A percentile compares a stretch with the other conserved stretches of the same genome.
phyloP scores from a whole-genome alignment of 2,329 filamentous ascomycete species.

The Monosporascus cannonballus region DNA sequence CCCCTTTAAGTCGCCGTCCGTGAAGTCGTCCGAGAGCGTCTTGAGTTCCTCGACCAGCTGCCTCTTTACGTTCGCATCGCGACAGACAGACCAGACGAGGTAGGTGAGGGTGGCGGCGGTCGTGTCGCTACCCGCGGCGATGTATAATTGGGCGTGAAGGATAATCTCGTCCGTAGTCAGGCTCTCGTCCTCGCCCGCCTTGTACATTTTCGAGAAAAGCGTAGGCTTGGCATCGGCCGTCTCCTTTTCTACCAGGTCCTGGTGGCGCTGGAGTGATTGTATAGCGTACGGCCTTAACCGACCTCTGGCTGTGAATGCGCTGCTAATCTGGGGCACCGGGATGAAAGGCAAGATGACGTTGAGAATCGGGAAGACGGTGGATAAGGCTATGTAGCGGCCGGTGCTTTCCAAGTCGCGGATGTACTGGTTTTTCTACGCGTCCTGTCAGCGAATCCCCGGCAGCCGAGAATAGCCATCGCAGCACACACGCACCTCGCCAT shows the following conservation, averaged over 20 bases:
- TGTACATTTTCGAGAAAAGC: slow-evolving; percentile 32
- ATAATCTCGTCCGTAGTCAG: slow-evolving; percentile 10
- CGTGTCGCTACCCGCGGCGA: slow-evolving; percentile 47
- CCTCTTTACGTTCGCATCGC: slow-evolving; percentile 21
- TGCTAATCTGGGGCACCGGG: slow-evolving; percentile 21
- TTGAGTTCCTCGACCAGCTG: slow-evolving; percentile 13
- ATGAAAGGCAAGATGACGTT: slow-evolving; percentile 15
- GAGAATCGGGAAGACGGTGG: slow-evolving; percentile 24
- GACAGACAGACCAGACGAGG: slow-evolving; percentile 34
- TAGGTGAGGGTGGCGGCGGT: slow-evolving; percentile 45
- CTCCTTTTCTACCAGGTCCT: slow-evolving; percentile 10
- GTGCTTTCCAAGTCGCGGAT: slow-evolving; percentile 30
- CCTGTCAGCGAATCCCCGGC: not conserved
- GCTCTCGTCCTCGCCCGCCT: slow-evolving; percentile 23
- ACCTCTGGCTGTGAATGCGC: slow-evolving; percentile 1
- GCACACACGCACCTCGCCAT: slow-evolving; percentile 33
- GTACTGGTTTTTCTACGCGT: slow-evolving; percentile 34
- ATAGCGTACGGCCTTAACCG: slow-evolving; percentile 20
- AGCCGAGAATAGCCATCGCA: too few species aligned
- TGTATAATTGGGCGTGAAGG: slow-evolving; percentile 27
- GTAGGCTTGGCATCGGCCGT: slow-evolving; percentile 21
- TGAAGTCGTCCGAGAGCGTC: slow-evolving; percentile 16
- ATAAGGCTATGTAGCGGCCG: slow-evolving; percentile 14
- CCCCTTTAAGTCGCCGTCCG: slow-evolving; percentile 24
- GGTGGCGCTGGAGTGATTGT: slow-evolving; percentile 18